Conservation (phyloP, 129 eudicot species). For the Chrysanthemum lavandulifolium region DNA sequence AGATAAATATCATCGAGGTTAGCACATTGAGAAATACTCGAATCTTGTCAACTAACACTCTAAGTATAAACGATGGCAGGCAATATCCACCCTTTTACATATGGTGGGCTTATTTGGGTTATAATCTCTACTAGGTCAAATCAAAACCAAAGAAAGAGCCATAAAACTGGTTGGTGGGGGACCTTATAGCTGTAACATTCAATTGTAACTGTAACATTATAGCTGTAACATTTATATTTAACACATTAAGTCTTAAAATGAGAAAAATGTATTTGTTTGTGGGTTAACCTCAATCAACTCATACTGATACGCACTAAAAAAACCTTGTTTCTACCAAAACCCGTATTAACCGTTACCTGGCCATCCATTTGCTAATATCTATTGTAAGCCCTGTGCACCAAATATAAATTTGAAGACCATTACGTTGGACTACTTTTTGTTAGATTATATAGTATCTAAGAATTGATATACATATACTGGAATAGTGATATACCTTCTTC, state of each 20-base stretch:
- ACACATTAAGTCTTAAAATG: neutral
- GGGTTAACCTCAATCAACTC: too few species aligned
- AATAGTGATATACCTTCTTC: conserved; percentile 39
- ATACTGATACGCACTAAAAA: too few species aligned
- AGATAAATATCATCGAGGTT: neutral
- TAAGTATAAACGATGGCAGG: neutral
- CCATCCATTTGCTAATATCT: too few species aligned
- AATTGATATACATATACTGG: neutral
- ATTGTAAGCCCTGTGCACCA: too few species aligned
- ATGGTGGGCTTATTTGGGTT: too few species aligned
- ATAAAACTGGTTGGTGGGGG: neutral
- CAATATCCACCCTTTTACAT: too few species aligned
- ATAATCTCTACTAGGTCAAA: neutral
- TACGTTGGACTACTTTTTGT: neutral
- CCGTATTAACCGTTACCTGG: too few species aligned
- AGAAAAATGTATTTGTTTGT: too few species aligned
- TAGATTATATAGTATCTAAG: conserved; percentile 4
- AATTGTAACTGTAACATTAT: neutral
- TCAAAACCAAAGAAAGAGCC: neutral
- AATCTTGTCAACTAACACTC: neutral
- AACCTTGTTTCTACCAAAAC: too few species aligned
- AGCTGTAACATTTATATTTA: neutral
- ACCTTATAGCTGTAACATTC: neutral
- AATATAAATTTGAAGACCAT: too few species aligned
- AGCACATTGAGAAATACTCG: neutral